A percentile compares a stretch with the other conserved stretches of the same genome.
Conservation (phyloP, 2,329 filamentous ascomycete species). For the Aaosphaeria pasadenensis region DNA sequence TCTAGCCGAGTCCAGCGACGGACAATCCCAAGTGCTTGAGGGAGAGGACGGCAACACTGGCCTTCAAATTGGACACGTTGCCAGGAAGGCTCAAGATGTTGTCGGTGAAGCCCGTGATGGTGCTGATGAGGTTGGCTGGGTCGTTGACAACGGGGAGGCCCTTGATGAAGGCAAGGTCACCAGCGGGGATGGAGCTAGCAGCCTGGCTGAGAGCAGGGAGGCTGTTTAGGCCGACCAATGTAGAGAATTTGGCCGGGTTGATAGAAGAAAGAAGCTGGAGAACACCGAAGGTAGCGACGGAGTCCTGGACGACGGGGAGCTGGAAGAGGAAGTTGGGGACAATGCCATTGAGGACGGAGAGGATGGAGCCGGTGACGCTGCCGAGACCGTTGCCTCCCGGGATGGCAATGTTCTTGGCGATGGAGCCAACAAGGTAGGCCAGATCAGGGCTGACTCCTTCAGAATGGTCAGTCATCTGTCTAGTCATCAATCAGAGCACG, state of each 20-base stretch:
- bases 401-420: slow-evolving; percentile 15
- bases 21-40: slow-evolving; percentile 12
- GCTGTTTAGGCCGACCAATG: slow-evolving; percentile 8
- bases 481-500: not conserved
- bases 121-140: slow-evolving; percentile 10
- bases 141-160: slow-evolving; percentile 7
- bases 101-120: slow-evolving; percentile 8
- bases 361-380: slow-evolving; percentile 8
- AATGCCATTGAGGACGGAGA: slow-evolving; percentile 8
- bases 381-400: slow-evolving; percentile 11
- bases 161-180: slow-evolving; percentile 12
- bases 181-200: slow-evolving; percentile 5
- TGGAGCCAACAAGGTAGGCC: slow-evolving; percentile 9
- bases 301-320: slow-evolving; percentile 15
- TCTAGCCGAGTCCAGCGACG: slow-evolving; percentile 4
- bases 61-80: slow-evolving; percentile 12
- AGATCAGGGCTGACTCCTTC: slow-evolving; percentile 11
- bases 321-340: slow-evolving; percentile 17
- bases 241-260: slow-evolving; percentile 13
- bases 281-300: slow-evolving; percentile 11
- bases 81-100: slow-evolving; percentile 10
- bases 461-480: not conserved
- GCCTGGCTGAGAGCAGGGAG: slow-evolving; percentile 6
- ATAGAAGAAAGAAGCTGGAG: slow-evolving; percentile 13
- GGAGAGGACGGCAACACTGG: slow-evolving; percentile 3